A percentile compares a stretch with the other conserved stretches of the same genome.
These are phyloP conservation scores for Plasmodium inui DNA, from an alignment of 169 alveolate species.

Conservation along the genomic window DNA sequence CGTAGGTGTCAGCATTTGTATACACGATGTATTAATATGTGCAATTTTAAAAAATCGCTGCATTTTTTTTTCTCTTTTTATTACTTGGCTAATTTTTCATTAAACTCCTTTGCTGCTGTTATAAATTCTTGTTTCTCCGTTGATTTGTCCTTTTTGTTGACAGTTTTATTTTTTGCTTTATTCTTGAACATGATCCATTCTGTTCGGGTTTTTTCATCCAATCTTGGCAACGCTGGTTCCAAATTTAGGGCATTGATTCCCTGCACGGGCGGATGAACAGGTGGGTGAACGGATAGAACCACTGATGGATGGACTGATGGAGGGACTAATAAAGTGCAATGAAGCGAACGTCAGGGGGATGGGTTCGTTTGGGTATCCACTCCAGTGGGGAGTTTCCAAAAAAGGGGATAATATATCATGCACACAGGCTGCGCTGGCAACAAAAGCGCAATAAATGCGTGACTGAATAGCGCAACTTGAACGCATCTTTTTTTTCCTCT, in stretches of 20 bases:
- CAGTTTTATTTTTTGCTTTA: constrained; percentile 30
- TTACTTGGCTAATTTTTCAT: constrained; percentile 70
- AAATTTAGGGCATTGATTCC: constrained; percentile 80
- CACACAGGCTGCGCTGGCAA: not conserved
- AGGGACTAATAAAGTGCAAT: not conserved
- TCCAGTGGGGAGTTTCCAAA: not conserved
- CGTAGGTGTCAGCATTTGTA: not conserved
- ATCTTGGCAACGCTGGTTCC: constrained; percentile 77
- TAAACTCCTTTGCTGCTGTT: constrained; percentile 60
- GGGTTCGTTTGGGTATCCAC: not conserved
- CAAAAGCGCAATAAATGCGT: not conserved
- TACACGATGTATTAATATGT: not conserved
- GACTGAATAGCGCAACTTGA: not conserved
- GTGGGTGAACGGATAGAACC: not conserved
- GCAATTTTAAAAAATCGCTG: not conserved
- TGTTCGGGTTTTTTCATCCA: constrained; percentile 64
- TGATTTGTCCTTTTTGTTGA: constrained; percentile 49
- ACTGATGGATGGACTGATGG: not conserved
- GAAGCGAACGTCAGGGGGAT: not conserved
- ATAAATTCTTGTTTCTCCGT: constrained; percentile 68
- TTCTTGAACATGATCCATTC: constrained; percentile 75
- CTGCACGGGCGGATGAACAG: constrained; percentile 12
- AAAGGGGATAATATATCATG: not conserved
- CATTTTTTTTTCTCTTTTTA: constrained; percentile 1
- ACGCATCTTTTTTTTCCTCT: not conserved